phyloP scores from a whole-genome alignment of 805 yeast species.

The Suhomyces prunicola region DNA sequence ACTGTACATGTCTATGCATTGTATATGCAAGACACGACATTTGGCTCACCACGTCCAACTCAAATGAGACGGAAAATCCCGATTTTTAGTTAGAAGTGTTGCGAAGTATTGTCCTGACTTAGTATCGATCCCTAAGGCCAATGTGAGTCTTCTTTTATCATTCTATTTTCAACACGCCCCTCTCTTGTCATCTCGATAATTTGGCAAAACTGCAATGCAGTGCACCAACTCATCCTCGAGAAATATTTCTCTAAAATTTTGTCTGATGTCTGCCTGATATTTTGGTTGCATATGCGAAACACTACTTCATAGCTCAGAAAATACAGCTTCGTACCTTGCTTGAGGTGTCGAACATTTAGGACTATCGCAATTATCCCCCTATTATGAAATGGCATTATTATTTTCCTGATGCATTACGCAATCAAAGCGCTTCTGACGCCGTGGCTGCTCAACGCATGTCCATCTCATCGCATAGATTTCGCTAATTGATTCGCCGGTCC shows the following conservation, averaged over 20 bases:
- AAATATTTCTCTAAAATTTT: neutral
- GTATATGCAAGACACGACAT: neutral
- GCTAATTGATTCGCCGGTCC: neutral
- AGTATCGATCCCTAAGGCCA: neutral
- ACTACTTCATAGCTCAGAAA: neutral
- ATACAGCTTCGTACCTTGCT: conserved; percentile 1
- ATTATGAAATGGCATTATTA: neutral
- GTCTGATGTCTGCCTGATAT: neutral
- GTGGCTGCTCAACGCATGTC: neutral
- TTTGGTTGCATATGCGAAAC: neutral
- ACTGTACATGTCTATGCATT: neutral
- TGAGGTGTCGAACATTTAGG: conserved; percentile 2
- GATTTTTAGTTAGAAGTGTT: neutral
- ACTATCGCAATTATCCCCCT: neutral
- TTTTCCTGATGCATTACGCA: neutral
- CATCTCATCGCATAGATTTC: neutral
- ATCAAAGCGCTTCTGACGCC: neutral
- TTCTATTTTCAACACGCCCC: neutral
- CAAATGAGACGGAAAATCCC: neutral
- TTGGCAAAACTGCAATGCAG: neutral
- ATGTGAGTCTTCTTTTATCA: neutral
- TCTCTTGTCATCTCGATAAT: neutral
- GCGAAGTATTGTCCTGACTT: neutral
- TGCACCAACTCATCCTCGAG: neutral
- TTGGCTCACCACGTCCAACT: neutral